Base-by-base conservation (phyloP, 768 basidiomycete species). In the Xerocomus brunneocitrinus region DNA sequence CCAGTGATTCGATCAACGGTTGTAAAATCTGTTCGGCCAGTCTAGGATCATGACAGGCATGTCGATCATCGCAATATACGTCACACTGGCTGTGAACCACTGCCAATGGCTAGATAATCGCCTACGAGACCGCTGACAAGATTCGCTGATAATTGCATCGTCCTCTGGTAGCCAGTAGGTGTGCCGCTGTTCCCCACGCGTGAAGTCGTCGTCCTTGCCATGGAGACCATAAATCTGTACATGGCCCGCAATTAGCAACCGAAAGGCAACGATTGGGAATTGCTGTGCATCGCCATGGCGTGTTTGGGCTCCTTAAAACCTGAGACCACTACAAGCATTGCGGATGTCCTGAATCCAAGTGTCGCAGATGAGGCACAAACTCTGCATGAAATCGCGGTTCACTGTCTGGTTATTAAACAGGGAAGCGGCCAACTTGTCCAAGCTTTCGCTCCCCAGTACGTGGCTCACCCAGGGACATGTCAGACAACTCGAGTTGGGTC, bases 401-500 rank as follows among this genome's bases (percentile, higher is more conserved):
- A 8, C 19, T 22, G 19, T 19, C 39, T 39, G 39, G 39, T 42
- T 42, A 25, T 42, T 24, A 25, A 42, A 25, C 24, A 13, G 25
- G 25, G 16, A 1, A 28, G 16, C 16, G 42, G 3, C 1, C 16
- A 43, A 43, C 7, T 22, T 8, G 42, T 28, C 6, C 19, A 43
- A 16, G 13, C 25, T 43, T 43, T 28, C 27, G 16, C 14, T 28
- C 42, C 27, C 13, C 14, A 6, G 22, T 13, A 9, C 40, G 10
- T 8, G 10, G 8, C 13, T 13, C 32, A 34, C 32, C 32, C 19
- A 19, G 19, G 19, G 25, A 7, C 46, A 62, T 62, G 60, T 52
- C 60, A 10, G 38, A 28, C 43, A 59, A 59, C 47, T 56, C 61
- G 32, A 59, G 44, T 8, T 62, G 61, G 60, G 54, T 62, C 35